phyloP scores from a whole-genome alignment of 2,329 filamentous ascomycete genomes.

The Aureobasidium sp. region DNA sequence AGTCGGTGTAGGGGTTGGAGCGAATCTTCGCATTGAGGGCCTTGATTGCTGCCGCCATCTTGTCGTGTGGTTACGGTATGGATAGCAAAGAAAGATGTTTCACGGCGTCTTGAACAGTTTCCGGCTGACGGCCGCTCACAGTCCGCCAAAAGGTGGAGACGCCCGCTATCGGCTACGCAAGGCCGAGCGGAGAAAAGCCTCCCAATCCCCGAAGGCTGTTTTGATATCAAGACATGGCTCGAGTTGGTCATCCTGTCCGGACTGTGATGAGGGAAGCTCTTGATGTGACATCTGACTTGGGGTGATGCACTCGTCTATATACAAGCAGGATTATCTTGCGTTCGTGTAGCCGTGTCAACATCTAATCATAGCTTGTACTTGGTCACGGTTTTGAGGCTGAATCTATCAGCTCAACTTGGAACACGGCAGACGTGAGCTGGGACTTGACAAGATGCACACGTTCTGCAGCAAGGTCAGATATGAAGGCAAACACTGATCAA shows the following conservation, averaged over 20 bases:
- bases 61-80: conserved; percentile 12
- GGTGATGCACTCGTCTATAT: background rate
- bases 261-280: background rate
- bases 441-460: background rate
- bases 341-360: background rate
- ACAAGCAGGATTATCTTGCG: background rate
- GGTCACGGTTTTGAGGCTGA: background rate
- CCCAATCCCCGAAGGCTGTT: background rate
- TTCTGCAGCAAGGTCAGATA: background rate
- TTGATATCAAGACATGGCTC: background rate
- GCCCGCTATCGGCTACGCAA: conserved; percentile 6
- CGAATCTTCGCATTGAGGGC: conserved; percentile 45
- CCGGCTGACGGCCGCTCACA: background rate
- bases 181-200: background rate
- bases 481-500: no score
- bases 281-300: background rate
- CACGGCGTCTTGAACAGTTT: conserved; percentile 6
- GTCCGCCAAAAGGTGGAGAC: background rate
- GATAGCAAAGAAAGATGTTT: background rate
- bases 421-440: background rate
- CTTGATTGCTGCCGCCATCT: conserved; percentile 46
- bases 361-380: background rate
- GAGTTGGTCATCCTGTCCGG: background rate
- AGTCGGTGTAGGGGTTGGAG: conserved; percentile 41
- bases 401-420: background rate